These are phyloP conservation scores for Actinidia arguta DNA, from an alignment of 179 eudicot species.

Conservation along the genomic window DNA sequence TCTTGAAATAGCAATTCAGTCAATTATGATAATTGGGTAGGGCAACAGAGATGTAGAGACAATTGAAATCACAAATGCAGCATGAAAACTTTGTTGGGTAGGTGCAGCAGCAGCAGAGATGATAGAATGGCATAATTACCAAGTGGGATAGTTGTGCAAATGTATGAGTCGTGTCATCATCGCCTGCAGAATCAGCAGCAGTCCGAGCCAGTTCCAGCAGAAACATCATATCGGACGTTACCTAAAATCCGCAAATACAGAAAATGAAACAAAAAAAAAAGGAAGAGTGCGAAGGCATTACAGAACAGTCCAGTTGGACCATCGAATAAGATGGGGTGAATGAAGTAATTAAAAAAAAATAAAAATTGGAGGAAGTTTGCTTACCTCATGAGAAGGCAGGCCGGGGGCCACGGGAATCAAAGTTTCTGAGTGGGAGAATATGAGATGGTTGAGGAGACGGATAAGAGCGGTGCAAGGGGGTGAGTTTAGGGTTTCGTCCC, in stretches of 20 bases:
- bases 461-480: slow-evolving; percentile 35
- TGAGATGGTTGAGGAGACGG: slow-evolving; percentile 56
- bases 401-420: slow-evolving; percentile 53
- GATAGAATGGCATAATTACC: no score
- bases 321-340: background rate
- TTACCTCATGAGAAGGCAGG: slow-evolving; percentile 70
- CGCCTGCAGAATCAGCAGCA: slow-evolving; percentile 26
- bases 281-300: background rate
- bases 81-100: background rate
- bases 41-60: background rate
- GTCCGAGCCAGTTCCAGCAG: slow-evolving; percentile 62
- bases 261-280: background rate
- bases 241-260: slow-evolving; percentile 40
- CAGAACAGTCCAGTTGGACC: background rate
- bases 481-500: slow-evolving; percentile 69
- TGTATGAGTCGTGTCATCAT: slow-evolving; percentile 47
- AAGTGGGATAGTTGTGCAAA: slow-evolving; percentile 50
- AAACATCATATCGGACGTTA: slow-evolving; percentile 67
- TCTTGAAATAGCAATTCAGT: background rate
- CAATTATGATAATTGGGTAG: background rate
- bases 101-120: background rate
- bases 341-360: background rate
- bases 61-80: slow-evolving; percentile 13
- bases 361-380: background rate
- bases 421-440: slow-evolving; percentile 62